These are phyloP conservation scores for Stramenopiles sp. DNA, from an alignment of 352 stramenopile genomes.

Conservation along the genomic window DNA sequence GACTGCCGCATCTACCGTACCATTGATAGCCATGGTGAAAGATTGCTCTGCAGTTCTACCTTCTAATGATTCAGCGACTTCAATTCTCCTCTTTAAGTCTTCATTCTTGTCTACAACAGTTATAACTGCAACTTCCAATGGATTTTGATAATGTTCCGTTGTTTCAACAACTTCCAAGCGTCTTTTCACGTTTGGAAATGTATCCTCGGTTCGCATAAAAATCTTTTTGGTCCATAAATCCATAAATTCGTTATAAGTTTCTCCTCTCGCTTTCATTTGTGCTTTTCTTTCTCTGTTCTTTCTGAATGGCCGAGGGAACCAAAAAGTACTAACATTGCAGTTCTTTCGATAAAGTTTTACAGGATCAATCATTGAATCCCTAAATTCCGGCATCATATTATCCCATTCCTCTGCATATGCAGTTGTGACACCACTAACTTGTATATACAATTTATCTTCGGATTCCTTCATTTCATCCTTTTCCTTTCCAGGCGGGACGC, in stretches of 20 bases:
- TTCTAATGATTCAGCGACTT: background rate
- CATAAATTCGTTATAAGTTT: constrained; percentile 21
- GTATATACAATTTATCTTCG: background rate
- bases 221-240: constrained; percentile 20
- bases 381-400: background rate
- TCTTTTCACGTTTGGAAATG: constrained; percentile 15
- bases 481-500: constrained; percentile 9
- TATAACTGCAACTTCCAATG: constrained; percentile 18
- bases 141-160: constrained; percentile 12
- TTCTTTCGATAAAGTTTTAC: constrained; percentile 7
- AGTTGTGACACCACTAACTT: background rate
- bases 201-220: constrained; percentile 11
- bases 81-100: constrained; percentile 14
- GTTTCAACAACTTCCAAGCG: constrained; percentile 9
- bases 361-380: background rate
- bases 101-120: constrained; percentile 18
- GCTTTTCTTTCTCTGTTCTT: no score
- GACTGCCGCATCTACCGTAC: constrained; percentile 21
- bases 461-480: constrained; percentile 9
- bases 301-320: constrained; percentile 13
- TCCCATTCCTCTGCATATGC: background rate
- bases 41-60: constrained; percentile 16
- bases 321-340: background rate
- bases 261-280: constrained; percentile 7
- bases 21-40: constrained; percentile 24